Conservation (phyloP, 306 rosid genomes). For the Biancaea sappan region DNA sequence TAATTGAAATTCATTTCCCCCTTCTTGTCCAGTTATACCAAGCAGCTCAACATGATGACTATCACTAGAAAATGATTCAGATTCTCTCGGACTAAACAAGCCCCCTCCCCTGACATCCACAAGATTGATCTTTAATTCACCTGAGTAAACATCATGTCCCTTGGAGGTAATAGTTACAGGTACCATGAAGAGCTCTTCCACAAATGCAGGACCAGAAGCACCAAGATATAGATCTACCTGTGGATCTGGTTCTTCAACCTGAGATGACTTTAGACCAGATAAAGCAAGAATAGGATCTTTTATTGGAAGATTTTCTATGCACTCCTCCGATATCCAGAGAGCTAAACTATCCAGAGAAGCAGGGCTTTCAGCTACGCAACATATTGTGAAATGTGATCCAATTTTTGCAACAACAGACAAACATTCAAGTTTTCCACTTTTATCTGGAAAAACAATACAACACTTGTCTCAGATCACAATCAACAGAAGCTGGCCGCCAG, state of each 20-base stretch:
- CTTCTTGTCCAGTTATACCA: conserved; percentile 78
- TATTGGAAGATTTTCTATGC: conserved; percentile 62
- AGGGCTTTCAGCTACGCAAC: conserved; percentile 97
- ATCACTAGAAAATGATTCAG: conserved; percentile 54
- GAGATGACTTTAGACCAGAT: conserved; percentile 82
- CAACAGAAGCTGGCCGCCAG: conserved; percentile 2
- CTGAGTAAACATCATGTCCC: conserved; percentile 79
- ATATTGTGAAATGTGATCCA: conserved; percentile 77
- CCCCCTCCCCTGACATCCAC: conserved; percentile 95
- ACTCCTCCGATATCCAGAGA: conserved; percentile 78
- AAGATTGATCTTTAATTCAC: conserved; percentile 94
- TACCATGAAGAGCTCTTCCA: conserved; percentile 82
- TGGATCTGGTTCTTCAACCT: conserved; percentile 89
- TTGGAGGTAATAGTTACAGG: conserved; percentile 76
- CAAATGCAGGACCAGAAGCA: conserved; percentile 81
- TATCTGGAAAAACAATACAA: conserved; percentile 55
- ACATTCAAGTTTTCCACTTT: conserved; percentile 96
- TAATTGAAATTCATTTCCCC: conserved; percentile 61
- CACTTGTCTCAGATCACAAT: conserved; percentile 33
- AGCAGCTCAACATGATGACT: conserved; percentile 90
- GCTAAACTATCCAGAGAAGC: conserved; percentile 89
- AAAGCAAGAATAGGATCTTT: conserved; percentile 86
- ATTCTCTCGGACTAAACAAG: conserved; percentile 90
- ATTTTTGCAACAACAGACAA: conserved; percentile 78
- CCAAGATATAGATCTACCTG: conserved; percentile 78